Evolutionary conservation across 2,329 filamentous ascomycete genomes (phyloP).

Genomic region (Pseudopyrenochaeta lycopersici): DNA sequence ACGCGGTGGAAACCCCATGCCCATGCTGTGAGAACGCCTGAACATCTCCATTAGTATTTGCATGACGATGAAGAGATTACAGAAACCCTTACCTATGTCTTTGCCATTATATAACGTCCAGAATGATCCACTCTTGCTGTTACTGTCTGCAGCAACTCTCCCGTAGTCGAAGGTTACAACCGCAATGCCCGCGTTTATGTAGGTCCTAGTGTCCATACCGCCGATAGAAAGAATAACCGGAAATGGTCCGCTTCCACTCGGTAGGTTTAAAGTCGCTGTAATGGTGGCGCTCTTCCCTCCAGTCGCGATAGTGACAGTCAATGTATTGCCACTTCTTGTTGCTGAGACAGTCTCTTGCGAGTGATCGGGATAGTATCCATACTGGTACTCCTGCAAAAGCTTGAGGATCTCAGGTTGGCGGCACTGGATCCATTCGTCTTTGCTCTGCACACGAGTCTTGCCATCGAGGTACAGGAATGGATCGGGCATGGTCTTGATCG

Average conservation of each 20-base stretch:
- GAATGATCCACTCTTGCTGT: constrained; percentile 59
- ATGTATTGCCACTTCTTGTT: constrained; percentile 56
- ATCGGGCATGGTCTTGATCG: constrained; percentile 51
- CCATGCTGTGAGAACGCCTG: constrained; percentile 48
- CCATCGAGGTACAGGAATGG: constrained; percentile 57
- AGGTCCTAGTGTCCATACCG: constrained; percentile 59
- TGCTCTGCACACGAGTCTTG: constrained; percentile 54
- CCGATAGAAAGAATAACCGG: constrained; percentile 61
- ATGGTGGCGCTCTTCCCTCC: constrained; percentile 58
- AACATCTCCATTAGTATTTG: background rate
- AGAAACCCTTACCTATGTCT: constrained; percentile 55
- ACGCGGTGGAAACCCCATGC: constrained; percentile 52
- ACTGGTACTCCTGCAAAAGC: constrained; percentile 62
- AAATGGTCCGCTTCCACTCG: constrained; percentile 52
- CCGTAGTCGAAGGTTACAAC: constrained; percentile 62
- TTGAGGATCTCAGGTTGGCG: constrained; percentile 61
- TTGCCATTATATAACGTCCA: constrained; percentile 60
- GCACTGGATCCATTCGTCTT: constrained; percentile 60
- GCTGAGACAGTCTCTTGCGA: constrained; percentile 57
- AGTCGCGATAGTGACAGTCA: constrained; percentile 55
- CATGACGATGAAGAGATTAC: background rate
- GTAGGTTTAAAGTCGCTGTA: constrained; percentile 55
- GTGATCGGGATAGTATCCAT: constrained; percentile 62
- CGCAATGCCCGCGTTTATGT: constrained; percentile 58
- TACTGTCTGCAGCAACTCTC: constrained; percentile 59